Evolutionary conservation across 768 basidiomycete species (phyloP).

Genomic region (Pleurotus citrinopileatus): DNA sequence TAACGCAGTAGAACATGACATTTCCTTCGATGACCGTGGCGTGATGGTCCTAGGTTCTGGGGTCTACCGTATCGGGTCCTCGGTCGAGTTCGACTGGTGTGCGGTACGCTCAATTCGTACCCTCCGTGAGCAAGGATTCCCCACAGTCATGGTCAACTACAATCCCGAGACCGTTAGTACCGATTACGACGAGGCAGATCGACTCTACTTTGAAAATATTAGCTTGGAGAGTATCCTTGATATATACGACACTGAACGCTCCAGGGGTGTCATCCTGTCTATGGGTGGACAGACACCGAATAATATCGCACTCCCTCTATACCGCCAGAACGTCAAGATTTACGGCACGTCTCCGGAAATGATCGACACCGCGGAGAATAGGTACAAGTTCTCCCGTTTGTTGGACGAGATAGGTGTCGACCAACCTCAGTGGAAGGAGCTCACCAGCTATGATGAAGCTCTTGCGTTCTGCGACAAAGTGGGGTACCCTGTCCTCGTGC

Average conservation of each 20-base stretch:
- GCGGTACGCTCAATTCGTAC: slow-evolving; percentile 97
- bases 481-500: slow-evolving; percentile 93
- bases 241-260: slow-evolving; percentile 89
- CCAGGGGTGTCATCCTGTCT: slow-evolving; percentile 89
- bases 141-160: slow-evolving; percentile 99
- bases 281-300: slow-evolving; percentile 99
- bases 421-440: slow-evolving; percentile 96
- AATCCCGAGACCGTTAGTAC: slow-evolving; percentile 99
- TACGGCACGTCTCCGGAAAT: slow-evolving; percentile 99
- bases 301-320: slow-evolving; percentile 95
- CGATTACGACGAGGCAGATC: slow-evolving; percentile 98
- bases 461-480: slow-evolving; percentile 88
- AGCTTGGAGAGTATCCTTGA: slow-evolving; percentile 94
- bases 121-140: slow-evolving; percentile 88
- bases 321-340: slow-evolving; percentile 97
- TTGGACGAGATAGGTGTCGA: slow-evolving; percentile 98
- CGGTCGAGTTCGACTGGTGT: slow-evolving; percentile 99
- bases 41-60: slow-evolving; percentile 98
- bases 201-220: slow-evolving; percentile 99
- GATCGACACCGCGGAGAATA: slow-evolving; percentile 99
- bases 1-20: slow-evolving; percentile 93
- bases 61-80: slow-evolving; percentile 97
- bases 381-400: slow-evolving; percentile 98
- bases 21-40: slow-evolving; percentile 86
- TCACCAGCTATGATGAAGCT: slow-evolving; percentile 89